A percentile compares a stretch with the other conserved stretches of the same genome.
Evolutionary conservation across 768 basidiomycete genomes (phyloP).

Genomic region (Boletus rubescentipes): DNA sequence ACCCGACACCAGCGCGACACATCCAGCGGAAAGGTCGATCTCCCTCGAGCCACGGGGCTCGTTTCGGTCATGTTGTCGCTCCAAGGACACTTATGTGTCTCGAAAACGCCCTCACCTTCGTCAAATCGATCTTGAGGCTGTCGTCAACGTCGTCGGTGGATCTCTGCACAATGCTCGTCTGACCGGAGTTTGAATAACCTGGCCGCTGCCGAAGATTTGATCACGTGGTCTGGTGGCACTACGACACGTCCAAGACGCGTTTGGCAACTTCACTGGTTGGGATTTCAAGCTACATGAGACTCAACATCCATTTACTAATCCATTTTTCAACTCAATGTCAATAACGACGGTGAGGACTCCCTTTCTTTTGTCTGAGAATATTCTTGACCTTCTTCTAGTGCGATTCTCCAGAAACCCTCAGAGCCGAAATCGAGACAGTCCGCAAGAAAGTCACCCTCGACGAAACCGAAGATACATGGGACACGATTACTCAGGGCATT

Average conservation of each 20-base stretch:
- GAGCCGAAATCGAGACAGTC: slow-evolving; percentile 42
- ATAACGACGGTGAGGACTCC: slow-evolving; percentile 25
- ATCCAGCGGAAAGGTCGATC: slow-evolving; percentile 20
- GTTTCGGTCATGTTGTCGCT: not conserved
- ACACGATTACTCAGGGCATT: slow-evolving; percentile 56
- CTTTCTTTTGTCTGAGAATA: not conserved
- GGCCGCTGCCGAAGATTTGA: slow-evolving; percentile 20
- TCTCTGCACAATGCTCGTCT: not conserved
- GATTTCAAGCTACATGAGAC: slow-evolving; percentile 19
- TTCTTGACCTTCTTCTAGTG: slow-evolving; percentile 29
- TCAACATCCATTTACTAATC: slow-evolving; percentile 1
- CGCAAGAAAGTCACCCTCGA: slow-evolving; percentile 42
- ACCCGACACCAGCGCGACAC: slow-evolving; percentile 9
- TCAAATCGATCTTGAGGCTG: slow-evolving; percentile 18
- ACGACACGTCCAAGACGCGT: slow-evolving; percentile 22
- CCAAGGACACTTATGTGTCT: not conserved
- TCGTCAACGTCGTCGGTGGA: slow-evolving; percentile 15
- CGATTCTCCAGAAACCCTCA: slow-evolving; percentile 29
- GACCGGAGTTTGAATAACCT: slow-evolving; percentile 23
- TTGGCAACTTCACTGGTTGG: not conserved
- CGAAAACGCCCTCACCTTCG: slow-evolving; percentile 27
- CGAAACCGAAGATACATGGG: slow-evolving; percentile 84
- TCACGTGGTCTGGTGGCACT: slow-evolving; percentile 28
- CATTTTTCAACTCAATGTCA: slow-evolving; percentile 21
- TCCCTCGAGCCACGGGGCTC: not conserved